These are phyloP conservation scores for Blastobotrys mokoenaii DNA, from an alignment of 805 yeast genomes.

Conservation along the genomic window DNA sequence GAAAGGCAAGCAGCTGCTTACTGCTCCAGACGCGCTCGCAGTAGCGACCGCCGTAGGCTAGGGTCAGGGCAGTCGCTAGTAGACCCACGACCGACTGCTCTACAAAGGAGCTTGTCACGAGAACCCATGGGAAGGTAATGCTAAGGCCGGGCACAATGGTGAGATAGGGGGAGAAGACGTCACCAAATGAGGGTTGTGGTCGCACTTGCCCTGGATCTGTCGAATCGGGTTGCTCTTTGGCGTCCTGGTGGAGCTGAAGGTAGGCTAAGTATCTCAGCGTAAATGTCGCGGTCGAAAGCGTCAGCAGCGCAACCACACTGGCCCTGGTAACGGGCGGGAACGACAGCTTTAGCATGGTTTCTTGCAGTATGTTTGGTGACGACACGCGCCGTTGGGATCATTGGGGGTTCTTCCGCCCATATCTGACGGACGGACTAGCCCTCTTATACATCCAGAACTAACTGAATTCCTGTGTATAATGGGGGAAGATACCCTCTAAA, in stretches of 20 bases:
- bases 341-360: conserved; percentile 4
- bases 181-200: conserved; percentile 4
- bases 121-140: conserved; percentile 39
- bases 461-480: no score
- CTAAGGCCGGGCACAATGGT: conserved; percentile 13
- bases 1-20: conserved; percentile 42
- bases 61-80: conserved; percentile 30
- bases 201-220: not conserved
- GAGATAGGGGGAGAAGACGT: conserved; percentile 13
- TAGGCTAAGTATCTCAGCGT: conserved; percentile 8
- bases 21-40: conserved; percentile 61
- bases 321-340: conserved; percentile 16
- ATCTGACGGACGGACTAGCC: no score
- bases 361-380: no score
- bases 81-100: conserved; percentile 38
- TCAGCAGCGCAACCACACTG: conserved; percentile 3
- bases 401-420: no score
- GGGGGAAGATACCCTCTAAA: no score
- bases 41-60: conserved; percentile 52
- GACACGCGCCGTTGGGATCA: no score
- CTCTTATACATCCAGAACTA: no score
- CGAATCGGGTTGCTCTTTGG: not conserved
- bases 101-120: conserved; percentile 39
- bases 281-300: conserved; percentile 4
- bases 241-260: not conserved